Conservation (phyloP, 225 moss, liverwort and hornwort species). For the Marchantia paleacea region DNA sequence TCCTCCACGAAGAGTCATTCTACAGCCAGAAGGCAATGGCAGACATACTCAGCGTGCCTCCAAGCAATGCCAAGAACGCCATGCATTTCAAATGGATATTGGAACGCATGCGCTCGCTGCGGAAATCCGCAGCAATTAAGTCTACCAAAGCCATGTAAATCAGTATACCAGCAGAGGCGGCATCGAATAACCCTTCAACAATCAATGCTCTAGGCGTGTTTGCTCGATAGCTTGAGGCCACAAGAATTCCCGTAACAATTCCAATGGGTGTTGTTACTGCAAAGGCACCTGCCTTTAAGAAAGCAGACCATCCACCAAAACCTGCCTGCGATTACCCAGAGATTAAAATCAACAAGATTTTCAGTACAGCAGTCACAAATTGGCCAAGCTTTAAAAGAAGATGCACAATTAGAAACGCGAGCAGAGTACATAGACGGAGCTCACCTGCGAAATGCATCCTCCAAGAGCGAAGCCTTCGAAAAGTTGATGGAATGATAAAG, state of each 20-base stretch:
- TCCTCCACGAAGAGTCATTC: background rate
- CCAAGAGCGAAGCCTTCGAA: conserved; percentile 97
- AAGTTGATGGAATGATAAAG: conserved; percentile 81
- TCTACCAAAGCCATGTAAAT: conserved; percentile 88
- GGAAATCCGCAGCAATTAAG: conserved; percentile 73
- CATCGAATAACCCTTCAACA: conserved; percentile 74
- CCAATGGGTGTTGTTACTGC: conserved; percentile 77
- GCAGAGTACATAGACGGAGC: no score
- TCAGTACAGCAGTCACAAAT: background rate
- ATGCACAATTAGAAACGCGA: background rate
- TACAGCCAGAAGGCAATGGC: conserved; percentile 76
- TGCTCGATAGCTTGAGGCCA: conserved; percentile 55
- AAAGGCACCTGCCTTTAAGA: conserved; percentile 64
- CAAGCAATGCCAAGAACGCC: conserved; percentile 54
- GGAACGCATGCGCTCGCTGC: conserved; percentile 54
- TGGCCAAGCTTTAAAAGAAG: background rate
- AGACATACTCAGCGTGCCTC: conserved; percentile 68
- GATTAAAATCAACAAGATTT: background rate
- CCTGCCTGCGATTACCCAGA: conserved; percentile 44
- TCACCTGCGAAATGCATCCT: conserved; percentile 77
- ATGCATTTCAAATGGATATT: conserved; percentile 51
- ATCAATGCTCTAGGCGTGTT: conserved; percentile 51
- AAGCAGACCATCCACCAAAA: conserved; percentile 45
- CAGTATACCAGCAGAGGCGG: conserved; percentile 78
- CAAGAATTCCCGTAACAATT: conserved; percentile 66